Evolutionary conservation across 495 filamentous ascomycete genomes (phyloP), one percentile per base, ranked within the genome.

Genomic region (Aspergillus saccharolyticus): DNA sequence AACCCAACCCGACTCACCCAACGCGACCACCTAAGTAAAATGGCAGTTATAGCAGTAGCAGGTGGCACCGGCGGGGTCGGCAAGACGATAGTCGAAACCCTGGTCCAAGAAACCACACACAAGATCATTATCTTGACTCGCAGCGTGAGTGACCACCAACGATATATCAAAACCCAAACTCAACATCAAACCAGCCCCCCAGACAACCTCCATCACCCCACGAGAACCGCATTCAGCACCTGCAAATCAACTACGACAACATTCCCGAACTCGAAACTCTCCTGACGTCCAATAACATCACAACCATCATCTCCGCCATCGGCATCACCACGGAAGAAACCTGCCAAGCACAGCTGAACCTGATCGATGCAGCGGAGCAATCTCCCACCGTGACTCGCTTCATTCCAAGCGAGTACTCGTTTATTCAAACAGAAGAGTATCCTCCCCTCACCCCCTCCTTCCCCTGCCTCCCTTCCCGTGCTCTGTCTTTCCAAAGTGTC

Each of bases 11-110:
- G 1, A 22, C 1, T 28, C 21, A 20, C 47, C 17, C 44, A 18
- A 15, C 20, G 0, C n/a, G 21, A 1, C 30, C 25, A 30, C 20
- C 17, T 15, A 17, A 3, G 9, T 9, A 57, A 43, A 18, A 79
- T 82, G 81, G 55, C 68, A 3, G 61, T 74, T 10, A 65, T 84
- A 52, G 80, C 79, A 15, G 73, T 84, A 24, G 79, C 81, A 33
- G 81, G 81, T 20, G 80, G 81, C 8, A 79, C 77, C 24, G 79
- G 79, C 9, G 72, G 69, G 21, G 63, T 84, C 17, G 81, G 81
- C 7, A 74, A 72, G 48, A 76, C 78, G 15, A 67, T 84, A 46
- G 74, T 83, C 20, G 79, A 82, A 12, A 74, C 57, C 42, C 51
- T 83, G 39, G 16, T 66, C 0, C 59, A 72, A 12, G 62, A 69